Percentiles rank a stretch among this genome's conserved stretches.
Conservation (phyloP, 768 basidiomycete genomes). For the Trametes cingulata region DNA sequence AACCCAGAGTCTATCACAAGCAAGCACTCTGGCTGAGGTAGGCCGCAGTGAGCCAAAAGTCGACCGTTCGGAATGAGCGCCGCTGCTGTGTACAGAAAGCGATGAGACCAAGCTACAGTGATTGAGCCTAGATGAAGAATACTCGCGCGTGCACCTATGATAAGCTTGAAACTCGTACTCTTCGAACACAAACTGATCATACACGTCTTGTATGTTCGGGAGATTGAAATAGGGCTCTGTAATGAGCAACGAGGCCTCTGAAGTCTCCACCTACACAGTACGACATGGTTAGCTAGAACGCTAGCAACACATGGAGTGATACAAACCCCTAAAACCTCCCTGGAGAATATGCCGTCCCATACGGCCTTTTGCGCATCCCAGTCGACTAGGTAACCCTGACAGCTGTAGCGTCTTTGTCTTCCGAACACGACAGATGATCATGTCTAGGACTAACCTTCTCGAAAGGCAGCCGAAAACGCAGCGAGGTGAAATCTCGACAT, state of each 20-base stretch:
- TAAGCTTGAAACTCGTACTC: slow-evolving; percentile 93
- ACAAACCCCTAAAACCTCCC: slow-evolving; percentile 37
- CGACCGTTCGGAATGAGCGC: slow-evolving; percentile 73
- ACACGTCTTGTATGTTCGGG: slow-evolving; percentile 87
- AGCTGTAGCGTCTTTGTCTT: slow-evolving; percentile 8
- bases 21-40: slow-evolving; percentile 71
- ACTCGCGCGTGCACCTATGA: slow-evolving; percentile 78
- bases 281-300: neutral
- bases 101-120: neutral
- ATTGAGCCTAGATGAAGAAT: neutral
- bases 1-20: slow-evolving; percentile 90
- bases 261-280: slow-evolving; percentile 62
- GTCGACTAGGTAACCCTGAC: slow-evolving; percentile 86
- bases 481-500: slow-evolving; percentile 78
- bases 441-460: slow-evolving; percentile 65
- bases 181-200: slow-evolving; percentile 95
- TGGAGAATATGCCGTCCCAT: slow-evolving; percentile 89
- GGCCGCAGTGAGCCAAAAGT: slow-evolving; percentile 55
- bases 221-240: slow-evolving; percentile 96
- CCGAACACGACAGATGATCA: slow-evolving; percentile 11
- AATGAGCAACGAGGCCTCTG: slow-evolving; percentile 73
- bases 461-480: slow-evolving; percentile 83
- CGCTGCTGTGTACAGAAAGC: slow-evolving; percentile 56
- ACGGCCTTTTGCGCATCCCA: slow-evolving; percentile 96
- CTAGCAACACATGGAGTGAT: neutral